These are phyloP conservation scores for Penicillium janthinellum DNA, from an alignment of 2,329 filamentous ascomycete species.

Conservation along the genomic window DNA sequence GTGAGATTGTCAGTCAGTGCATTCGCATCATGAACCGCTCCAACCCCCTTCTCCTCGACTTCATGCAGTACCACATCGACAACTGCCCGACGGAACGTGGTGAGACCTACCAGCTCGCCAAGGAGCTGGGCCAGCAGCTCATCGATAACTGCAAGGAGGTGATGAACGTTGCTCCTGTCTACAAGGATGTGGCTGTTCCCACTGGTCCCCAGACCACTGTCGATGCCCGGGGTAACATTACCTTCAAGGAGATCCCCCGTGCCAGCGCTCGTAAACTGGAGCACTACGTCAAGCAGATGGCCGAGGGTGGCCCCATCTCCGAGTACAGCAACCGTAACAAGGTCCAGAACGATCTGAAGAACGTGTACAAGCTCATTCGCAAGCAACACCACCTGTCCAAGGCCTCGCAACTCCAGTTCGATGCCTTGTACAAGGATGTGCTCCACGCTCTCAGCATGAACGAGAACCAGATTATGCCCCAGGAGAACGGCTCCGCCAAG, in stretches of 20 bases:
- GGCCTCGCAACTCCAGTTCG: constrained; percentile 94
- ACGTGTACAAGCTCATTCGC: constrained; percentile 97
- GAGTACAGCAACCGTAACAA: constrained; percentile 98
- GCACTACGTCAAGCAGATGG: constrained; percentile 98
- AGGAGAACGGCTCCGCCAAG: constrained; percentile 69
- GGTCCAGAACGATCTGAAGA: constrained; percentile 91
- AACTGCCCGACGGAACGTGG: constrained; percentile 96
- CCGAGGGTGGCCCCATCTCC: constrained; percentile 95
- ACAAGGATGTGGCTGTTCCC: constrained; percentile 92
- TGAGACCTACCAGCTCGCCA: constrained; percentile 97
- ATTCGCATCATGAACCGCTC: constrained; percentile 99
- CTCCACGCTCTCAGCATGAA: constrained; percentile 96
- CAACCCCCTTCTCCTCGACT: constrained; percentile 91
- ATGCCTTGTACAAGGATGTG: constrained; percentile 90
- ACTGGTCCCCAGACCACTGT: constrained; percentile 92
- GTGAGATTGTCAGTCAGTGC: constrained; percentile 97
- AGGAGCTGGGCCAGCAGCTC: constrained; percentile 87
- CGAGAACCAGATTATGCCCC: constrained; percentile 92
- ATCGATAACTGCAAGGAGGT: constrained; percentile 98
- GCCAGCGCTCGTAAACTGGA: constrained; percentile 93
- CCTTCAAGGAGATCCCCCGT: constrained; percentile 84
- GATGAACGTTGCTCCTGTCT: constrained; percentile 77
- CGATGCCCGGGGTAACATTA: constrained; percentile 87
- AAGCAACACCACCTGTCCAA: constrained; percentile 98
- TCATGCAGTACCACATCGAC: constrained; percentile 99